A percentile compares a stretch with the other conserved stretches of the same genome.
Conservation (phyloP, 2,329 filamentous ascomycete genomes). For the Aspergillus floridensis region DNA sequence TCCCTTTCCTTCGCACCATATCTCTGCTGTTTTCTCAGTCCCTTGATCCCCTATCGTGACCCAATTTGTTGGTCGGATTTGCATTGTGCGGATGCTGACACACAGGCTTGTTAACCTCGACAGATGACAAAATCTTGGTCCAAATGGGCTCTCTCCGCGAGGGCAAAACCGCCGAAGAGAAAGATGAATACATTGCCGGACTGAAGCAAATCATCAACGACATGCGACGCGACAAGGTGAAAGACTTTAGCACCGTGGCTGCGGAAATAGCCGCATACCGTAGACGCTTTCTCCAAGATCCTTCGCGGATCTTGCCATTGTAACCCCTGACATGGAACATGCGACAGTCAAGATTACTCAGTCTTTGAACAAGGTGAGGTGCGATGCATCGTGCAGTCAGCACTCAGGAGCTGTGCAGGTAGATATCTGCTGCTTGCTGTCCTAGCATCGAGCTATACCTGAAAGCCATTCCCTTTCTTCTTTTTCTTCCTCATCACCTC, state of each 20-base stretch:
- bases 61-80: constrained; percentile 19
- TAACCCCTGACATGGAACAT: constrained; percentile 28
- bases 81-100: constrained; percentile 40
- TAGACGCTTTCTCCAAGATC: constrained; percentile 49
- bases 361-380: constrained; percentile 23
- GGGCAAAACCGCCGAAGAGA: constrained; percentile 45
- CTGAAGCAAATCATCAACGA: constrained; percentile 51
- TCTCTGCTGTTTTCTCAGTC: constrained; percentile 4
- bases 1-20: not conserved
- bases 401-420: not conserved
- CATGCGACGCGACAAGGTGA: constrained; percentile 49
- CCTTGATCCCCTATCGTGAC: constrained; percentile 4
- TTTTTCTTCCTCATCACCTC: constrained; percentile 1
- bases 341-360: constrained; percentile 3
- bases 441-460: constrained; percentile 10
- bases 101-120: constrained; percentile 37
- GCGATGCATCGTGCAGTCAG: constrained; percentile 1
- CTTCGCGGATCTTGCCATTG: constrained; percentile 46
- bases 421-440: not conserved
- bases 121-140: constrained; percentile 53
- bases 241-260: constrained; percentile 50
- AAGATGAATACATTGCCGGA: constrained; percentile 44
- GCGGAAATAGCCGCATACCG: constrained; percentile 51
- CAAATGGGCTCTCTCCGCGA: constrained; percentile 49
- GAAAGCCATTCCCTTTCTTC: constrained; percentile 2